A percentile compares a stretch with the other conserved stretches of the same genome.
phyloP scores from a whole-genome alignment of 306 rosid genomes.

The Castanea sativa region DNA sequence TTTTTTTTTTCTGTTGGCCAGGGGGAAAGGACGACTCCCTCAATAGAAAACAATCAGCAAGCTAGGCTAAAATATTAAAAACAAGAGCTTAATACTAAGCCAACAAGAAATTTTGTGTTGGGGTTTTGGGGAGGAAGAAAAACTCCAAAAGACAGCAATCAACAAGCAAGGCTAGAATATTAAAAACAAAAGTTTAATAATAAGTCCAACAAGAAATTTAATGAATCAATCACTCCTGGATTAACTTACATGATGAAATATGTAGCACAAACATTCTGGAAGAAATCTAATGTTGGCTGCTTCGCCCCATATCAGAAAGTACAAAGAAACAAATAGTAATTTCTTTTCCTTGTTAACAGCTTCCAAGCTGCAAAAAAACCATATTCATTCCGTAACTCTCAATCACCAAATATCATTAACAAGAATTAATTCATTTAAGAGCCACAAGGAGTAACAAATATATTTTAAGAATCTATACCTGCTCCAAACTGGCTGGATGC shows the following conservation, averaged over 20 bases:
- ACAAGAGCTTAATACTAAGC: background rate
- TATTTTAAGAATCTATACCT: slow-evolving; percentile 40
- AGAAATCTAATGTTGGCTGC: slow-evolving; percentile 87
- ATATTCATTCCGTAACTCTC: slow-evolving; percentile 12
- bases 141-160: background rate
- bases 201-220: background rate
- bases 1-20: no score
- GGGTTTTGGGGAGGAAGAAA: background rate
- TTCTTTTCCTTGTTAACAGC: slow-evolving; percentile 68
- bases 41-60: background rate
- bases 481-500: slow-evolving; percentile 93
- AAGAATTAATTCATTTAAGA: slow-evolving; percentile 14
- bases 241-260: slow-evolving; percentile 92
- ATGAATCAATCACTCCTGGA: background rate
- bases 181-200: background rate
- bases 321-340: slow-evolving; percentile 62
- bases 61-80: slow-evolving; percentile 5
- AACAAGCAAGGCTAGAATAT: slow-evolving; percentile 3
- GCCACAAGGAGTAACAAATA: slow-evolving; percentile 9
- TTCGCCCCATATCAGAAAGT: slow-evolving; percentile 95
- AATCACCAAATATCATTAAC: slow-evolving; percentile 13
- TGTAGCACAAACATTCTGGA: slow-evolving; percentile 98
- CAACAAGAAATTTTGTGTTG: background rate
- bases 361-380: slow-evolving; percentile 52
- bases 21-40: no score